Percentiles rank a stretch among this genome's conserved stretches.
phyloP scores from a whole-genome alignment of 768 basidiomycete genomes.

The Mycena filopes region DNA sequence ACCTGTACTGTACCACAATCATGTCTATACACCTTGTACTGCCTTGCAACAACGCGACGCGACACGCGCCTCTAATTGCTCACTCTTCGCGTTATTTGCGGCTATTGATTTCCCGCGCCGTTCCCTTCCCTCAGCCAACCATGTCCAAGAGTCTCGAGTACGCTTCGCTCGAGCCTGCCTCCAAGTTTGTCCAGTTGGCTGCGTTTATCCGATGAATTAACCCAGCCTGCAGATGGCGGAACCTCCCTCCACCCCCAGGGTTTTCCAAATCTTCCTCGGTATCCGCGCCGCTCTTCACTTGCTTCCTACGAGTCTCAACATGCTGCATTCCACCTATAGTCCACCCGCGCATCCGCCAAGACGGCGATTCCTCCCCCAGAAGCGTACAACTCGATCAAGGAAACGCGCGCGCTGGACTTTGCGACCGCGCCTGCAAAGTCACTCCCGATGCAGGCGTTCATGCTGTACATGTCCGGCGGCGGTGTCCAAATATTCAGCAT shows the following conservation, averaged over 20 bases:
- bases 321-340: slow-evolving; percentile 43
- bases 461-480: slow-evolving; percentile 98
- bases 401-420: slow-evolving; percentile 86
- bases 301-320: slow-evolving; percentile 1
- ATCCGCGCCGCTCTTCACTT: slow-evolving; percentile 27
- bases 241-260: slow-evolving; percentile 75
- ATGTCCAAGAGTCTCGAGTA: slow-evolving; percentile 47
- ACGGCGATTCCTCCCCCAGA: slow-evolving; percentile 47
- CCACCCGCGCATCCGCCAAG: slow-evolving; percentile 50
- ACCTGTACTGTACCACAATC: too few relatives aligned
- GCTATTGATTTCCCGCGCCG: neutral
- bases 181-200: slow-evolving; percentile 43
- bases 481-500: slow-evolving; percentile 97
- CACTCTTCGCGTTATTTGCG: neutral
- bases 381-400: slow-evolving; percentile 76
- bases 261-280: slow-evolving; percentile 63
- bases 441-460: slow-evolving; percentile 96
- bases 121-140: neutral
- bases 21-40: too few relatives aligned
- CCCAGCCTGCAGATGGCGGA: slow-evolving; percentile 61
- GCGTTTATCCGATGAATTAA: neutral
- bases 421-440: slow-evolving; percentile 88
- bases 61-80: too few relatives aligned
- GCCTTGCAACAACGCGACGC: too few relatives aligned
- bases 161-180: slow-evolving; percentile 51